phyloP scores from a whole-genome alignment of 139 green algal genomes.

The Auxenochlorella pyrenoidosa region DNA sequence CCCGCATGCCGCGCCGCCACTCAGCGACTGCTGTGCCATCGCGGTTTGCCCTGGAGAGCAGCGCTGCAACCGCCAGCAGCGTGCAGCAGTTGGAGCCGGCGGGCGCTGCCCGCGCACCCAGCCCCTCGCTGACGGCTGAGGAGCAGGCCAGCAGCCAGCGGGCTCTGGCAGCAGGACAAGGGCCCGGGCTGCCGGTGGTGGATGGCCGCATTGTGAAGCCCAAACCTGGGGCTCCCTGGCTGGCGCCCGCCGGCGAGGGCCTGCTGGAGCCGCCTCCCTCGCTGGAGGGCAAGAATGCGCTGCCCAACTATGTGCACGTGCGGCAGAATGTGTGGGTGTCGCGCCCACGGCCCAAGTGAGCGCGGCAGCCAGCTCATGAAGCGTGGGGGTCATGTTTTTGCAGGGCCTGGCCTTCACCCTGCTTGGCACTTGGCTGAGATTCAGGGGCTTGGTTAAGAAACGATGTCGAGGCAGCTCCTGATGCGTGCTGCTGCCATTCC shows the following conservation, averaged over 20 bases:
- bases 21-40: not conserved
- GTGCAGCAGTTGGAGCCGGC: not conserved
- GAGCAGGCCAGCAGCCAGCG: conserved; percentile 26
- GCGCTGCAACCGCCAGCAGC: not conserved
- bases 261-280: not conserved
- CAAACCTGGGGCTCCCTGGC: not conserved
- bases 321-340: conserved; percentile 71
- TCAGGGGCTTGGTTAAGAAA: no score
- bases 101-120: not conserved
- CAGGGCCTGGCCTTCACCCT: no score
- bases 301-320: conserved; percentile 68
- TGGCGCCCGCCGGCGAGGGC: not conserved
- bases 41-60: conserved; percentile 26
- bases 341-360: conserved; percentile 63
- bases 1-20: conserved; percentile 3
- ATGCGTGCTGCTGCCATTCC: no score
- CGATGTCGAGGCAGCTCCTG: not conserved
- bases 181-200: not conserved
- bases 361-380: not conserved
- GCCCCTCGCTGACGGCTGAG: conserved; percentile 15
- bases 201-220: conserved; percentile 35
- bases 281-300: conserved; percentile 27
- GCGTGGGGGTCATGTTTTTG: no score
- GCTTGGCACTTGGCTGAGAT: no score
- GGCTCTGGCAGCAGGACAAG: not conserved